These are phyloP conservation scores for Punica granatum DNA, from an alignment of 345 rosid genomes.

Conservation along the genomic window DNA sequence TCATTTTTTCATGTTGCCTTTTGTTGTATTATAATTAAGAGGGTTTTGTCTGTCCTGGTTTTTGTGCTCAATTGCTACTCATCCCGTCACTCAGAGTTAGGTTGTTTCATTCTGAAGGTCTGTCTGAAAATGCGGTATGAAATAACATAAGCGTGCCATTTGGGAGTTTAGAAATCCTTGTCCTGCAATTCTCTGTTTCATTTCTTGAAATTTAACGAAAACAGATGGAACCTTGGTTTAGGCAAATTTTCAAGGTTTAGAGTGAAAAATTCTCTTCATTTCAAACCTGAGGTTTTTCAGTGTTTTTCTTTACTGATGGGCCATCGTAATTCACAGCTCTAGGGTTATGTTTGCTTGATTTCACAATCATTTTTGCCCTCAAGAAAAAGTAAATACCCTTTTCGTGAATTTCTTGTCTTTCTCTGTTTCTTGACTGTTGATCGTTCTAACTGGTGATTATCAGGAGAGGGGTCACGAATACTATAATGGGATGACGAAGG, in stretches of 20 bases:
- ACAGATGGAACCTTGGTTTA: background rate
- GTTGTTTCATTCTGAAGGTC: background rate
- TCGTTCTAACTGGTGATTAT: background rate
- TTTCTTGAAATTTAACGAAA: background rate
- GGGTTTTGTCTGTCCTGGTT: background rate
- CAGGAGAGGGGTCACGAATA: conserved; percentile 81
- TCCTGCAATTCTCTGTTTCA: background rate
- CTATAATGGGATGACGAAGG: conserved; percentile 75
- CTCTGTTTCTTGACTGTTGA: background rate
- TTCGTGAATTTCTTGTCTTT: background rate
- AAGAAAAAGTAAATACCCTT: background rate
- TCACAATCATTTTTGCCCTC: background rate
- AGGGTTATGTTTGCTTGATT: background rate
- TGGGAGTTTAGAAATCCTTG: background rate
- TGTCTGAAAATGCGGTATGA: background rate
- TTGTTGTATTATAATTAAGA: background rate
- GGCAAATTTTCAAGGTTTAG: too few species aligned
- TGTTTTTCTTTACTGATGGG: background rate
- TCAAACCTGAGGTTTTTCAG: background rate
- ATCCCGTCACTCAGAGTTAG: background rate
- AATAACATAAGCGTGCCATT: too few species aligned
- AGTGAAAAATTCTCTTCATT: background rate
- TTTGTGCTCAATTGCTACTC: background rate
- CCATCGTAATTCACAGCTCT: background rate
- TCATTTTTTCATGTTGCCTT: background rate